phyloP scores from a whole-genome alignment of 2,329 filamentous ascomycete species.

The Cryoendolithus antarcticus region DNA sequence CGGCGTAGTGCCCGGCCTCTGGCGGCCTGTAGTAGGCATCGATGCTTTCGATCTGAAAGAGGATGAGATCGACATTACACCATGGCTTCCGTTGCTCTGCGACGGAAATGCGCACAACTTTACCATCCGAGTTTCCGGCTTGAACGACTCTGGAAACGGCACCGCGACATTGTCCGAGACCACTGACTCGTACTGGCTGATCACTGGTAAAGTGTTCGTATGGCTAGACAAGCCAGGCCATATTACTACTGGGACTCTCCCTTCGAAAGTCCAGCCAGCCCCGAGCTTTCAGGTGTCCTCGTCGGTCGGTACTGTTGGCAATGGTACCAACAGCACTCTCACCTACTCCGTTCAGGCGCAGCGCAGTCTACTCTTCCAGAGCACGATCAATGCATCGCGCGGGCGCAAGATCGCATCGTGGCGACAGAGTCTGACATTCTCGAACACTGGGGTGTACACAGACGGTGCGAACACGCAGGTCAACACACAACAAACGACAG shows the following conservation, averaged over 20 bases:
- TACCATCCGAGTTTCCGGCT: conserved; percentile 52
- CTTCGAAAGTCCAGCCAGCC: conserved; percentile 24
- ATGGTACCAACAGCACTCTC: conserved; percentile 44
- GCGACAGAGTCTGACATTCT: conserved; percentile 46
- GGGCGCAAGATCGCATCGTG: conserved; percentile 37
- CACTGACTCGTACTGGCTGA: conserved; percentile 58
- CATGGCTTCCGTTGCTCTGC: conserved; percentile 58
- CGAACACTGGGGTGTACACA: conserved; percentile 42
- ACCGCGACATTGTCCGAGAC: conserved; percentile 39
- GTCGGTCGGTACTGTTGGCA: conserved; percentile 30
- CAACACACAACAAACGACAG: conserved; percentile 39
- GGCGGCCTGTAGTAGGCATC: conserved; percentile 65
- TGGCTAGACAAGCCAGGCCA: conserved; percentile 48
- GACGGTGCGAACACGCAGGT: conserved; percentile 44
- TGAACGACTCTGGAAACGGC: conserved; percentile 44
- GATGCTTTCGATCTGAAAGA: conserved; percentile 70
- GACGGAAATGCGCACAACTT: conserved; percentile 54
- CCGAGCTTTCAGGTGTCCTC: conserved; percentile 42
- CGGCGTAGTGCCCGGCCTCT: conserved; percentile 62
- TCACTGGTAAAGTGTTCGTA: conserved; percentile 71
- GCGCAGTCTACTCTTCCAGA: conserved; percentile 43
- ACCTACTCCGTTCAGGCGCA: conserved; percentile 44
- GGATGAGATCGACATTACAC: conserved; percentile 70
- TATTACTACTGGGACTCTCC: conserved; percentile 38
- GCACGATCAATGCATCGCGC: conserved; percentile 38